phyloP scores from a whole-genome alignment of 1,284 basidiomycete genomes.

The Tilletia walkeri region DNA sequence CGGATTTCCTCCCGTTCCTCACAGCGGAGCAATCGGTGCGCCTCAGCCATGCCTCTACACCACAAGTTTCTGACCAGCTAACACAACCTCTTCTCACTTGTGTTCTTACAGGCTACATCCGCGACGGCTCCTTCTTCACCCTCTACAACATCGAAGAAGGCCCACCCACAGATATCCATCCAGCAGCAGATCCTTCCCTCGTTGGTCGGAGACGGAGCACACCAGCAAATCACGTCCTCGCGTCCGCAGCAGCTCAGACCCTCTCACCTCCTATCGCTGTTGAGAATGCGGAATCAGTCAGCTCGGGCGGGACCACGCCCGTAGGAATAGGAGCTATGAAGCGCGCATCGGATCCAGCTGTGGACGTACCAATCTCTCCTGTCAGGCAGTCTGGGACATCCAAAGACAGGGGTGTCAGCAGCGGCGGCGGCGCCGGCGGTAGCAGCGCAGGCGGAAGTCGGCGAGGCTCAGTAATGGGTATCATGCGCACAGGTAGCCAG shows the following conservation, averaged over 20 bases:
- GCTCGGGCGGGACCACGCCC: not conserved
- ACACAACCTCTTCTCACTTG: conserved; percentile 24
- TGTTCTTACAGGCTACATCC: conserved; percentile 37
- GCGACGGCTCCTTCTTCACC: conserved; percentile 39
- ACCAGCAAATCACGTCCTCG: not conserved
- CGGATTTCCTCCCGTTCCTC: not conserved
- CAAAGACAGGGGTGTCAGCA: too few species aligned
- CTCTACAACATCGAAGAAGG: conserved; percentile 43
- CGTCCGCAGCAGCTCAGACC: not conserved
- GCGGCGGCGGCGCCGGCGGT: too few species aligned
- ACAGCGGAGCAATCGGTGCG: conserved; percentile 12
- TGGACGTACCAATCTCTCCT: not conserved
- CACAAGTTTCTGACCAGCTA: not conserved
- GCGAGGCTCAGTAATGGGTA: not conserved
- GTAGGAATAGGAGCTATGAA: not conserved
- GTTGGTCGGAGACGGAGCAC: conserved; percentile 1
- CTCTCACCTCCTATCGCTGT: not conserved
- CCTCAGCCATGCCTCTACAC: not conserved
- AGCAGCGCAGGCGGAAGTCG: not conserved
- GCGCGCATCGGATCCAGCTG: not conserved
- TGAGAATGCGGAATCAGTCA: conserved; percentile 1
- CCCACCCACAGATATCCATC: conserved; percentile 19
- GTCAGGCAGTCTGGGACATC: too few species aligned
- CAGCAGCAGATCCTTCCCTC: not conserved
- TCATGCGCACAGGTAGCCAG: not conserved